Percentiles rank a stretch among this genome's conserved stretches.
phyloP scores from a whole-genome alignment of 140 eudicot species.

The Senecio squalidus region DNA sequence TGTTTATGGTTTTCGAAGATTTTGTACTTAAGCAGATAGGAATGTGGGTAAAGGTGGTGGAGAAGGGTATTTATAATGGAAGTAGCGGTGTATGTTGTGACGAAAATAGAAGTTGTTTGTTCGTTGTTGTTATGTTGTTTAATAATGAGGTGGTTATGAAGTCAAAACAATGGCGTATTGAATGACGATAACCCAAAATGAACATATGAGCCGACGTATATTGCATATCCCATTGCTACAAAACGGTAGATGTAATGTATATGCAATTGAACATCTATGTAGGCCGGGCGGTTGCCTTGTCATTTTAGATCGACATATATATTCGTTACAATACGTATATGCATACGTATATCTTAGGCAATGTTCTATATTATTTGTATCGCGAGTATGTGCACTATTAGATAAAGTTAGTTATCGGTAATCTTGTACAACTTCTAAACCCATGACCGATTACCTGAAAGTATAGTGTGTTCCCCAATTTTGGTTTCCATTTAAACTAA shows the following conservation, averaged over 20 bases:
- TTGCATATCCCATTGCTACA: neutral
- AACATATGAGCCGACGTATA: neutral
- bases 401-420: too few species aligned
- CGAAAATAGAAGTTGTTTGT: conserved; percentile 9
- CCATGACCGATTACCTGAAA: too few species aligned
- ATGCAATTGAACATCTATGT: neutral
- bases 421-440: too few species aligned
- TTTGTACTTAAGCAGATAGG: neutral
- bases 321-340: too few species aligned
- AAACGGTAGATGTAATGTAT: too few species aligned
- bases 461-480: too few species aligned
- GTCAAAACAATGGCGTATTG: conserved; percentile 5
- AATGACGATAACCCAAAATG: neutral
- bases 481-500: too few species aligned
- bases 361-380: too few species aligned
- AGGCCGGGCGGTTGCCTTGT: neutral
- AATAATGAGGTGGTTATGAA: neutral
- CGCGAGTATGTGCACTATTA: too few species aligned
- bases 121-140: neutral
- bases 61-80: neutral
- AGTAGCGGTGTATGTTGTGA: neutral
- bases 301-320: too few species aligned
- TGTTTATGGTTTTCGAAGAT: neutral
- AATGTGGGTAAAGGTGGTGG: neutral
- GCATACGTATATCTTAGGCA: too few species aligned